Evolutionary conservation across 1,284 basidiomycete species (phyloP).

Genomic region (Pseudomicrostroma phylloplanum): DNA sequence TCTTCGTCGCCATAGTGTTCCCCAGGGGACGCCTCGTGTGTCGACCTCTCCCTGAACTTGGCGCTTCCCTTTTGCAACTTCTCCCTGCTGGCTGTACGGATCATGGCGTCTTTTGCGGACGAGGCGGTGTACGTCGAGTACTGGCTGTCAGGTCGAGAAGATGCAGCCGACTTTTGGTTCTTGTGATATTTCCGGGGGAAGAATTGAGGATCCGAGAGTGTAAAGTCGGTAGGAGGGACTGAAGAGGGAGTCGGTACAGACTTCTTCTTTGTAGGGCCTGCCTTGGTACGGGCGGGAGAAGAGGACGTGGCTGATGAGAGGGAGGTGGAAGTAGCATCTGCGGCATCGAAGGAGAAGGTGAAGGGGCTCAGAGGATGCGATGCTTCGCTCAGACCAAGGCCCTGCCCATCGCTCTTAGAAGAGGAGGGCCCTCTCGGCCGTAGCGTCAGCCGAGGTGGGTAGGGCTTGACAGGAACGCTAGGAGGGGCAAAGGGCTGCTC

Average conservation of each 20-base stretch:
- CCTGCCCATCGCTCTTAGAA: too few species aligned
- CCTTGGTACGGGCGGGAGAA: background rate
- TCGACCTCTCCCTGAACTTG: background rate
- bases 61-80: background rate
- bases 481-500: background rate
- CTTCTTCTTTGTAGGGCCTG: too few species aligned
- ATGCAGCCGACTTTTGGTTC: background rate
- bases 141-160: background rate
- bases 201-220: background rate
- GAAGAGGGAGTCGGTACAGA: too few species aligned
- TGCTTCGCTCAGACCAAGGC: background rate
- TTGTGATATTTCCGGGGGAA: background rate
- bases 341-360: background rate
- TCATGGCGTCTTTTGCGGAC: background rate
- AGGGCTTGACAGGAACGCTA: background rate
- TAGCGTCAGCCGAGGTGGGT: background rate
- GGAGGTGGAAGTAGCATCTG: background rate
- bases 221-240: background rate
- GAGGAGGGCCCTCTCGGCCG: background rate
- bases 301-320: background rate
- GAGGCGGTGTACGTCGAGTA: background rate
- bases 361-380: background rate
- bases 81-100: constrained; percentile 1
- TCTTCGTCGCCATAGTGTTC: background rate
- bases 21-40: background rate